Base-by-base conservation (phyloP, 192 early-diverging fungal species). In the Linnemannia hyalina region DNA sequence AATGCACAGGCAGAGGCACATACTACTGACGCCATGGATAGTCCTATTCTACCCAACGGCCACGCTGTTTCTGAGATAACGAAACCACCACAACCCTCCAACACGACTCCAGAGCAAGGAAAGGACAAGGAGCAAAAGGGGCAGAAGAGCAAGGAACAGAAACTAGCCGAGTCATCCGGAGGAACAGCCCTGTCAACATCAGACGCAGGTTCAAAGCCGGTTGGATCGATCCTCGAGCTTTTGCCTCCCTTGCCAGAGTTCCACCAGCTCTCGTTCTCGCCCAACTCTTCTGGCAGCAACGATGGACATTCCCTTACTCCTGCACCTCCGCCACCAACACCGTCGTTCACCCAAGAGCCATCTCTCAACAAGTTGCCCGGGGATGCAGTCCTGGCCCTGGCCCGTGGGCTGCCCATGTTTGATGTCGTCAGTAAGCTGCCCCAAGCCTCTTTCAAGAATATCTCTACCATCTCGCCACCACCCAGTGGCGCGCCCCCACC, bases 401-500 rank as follows among this genome's bases (percentile, higher is more conserved):
- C 74, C 5, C 73, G 57, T 20, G 83, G 83, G 7, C 42, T 85
- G 8, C 73, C 78, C 16, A 85, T 85, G 83, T 29, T 55, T 1
- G 40, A 52, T 15, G 83, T 85, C 8, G 75, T 85, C 36, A 85
- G 78, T 47, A 85, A 85, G 26, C 52, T 85, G 23, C 80, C 80
- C 16, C 65, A 73, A 38, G 70, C 35, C 5, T 74, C 82, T 35
- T 32, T 76, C 23, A 69, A 65, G n/a, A 85, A 80, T 54, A 85
- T 85, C 49, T 55, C 83, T 5, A 85, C 83, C 18, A 85, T 85
- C 78, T 85, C 83, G 4, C 83, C 83, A 2, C 83, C 83, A 49
- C 83, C 83, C 8, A 42, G 75, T 47, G 78, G 83, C 22, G 83
- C 83, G 11, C 83, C 73, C 11, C 83, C 83, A 68, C 83, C 74